A percentile compares a stretch with the other conserved stretches of the same genome.
phyloP scores from a whole-genome alignment of 1,284 basidiomycete species.

The Rhodotorula sp. region DNA sequence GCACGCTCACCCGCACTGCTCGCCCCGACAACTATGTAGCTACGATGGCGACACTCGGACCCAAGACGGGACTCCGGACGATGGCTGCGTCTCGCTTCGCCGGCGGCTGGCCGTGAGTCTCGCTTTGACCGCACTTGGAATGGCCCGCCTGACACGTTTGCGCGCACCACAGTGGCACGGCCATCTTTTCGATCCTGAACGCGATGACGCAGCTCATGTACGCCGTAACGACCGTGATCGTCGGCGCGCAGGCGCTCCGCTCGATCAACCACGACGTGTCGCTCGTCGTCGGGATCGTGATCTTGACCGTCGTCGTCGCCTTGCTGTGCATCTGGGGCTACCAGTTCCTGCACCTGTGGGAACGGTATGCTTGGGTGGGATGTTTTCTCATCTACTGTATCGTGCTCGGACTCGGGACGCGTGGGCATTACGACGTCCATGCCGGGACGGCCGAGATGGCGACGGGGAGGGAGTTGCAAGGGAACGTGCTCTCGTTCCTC shows the following conservation, averaged over 20 bases:
- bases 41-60: conserved; percentile 63
- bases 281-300: conserved; percentile 52
- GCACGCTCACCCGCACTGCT: neutral
- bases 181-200: conserved; percentile 61
- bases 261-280: conserved; percentile 50
- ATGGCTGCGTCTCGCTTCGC: conserved; percentile 51
- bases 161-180: conserved; percentile 30
- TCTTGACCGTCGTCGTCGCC: conserved; percentile 50
- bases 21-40: conserved; percentile 44
- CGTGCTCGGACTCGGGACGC: conserved; percentile 57
- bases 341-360: conserved; percentile 55
- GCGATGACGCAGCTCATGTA: conserved; percentile 49
- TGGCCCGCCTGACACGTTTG: neutral
- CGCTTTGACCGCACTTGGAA: no score
- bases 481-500: conserved; percentile 58
- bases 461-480: conserved; percentile 52
- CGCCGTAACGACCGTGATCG: conserved; percentile 43
- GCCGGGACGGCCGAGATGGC: conserved; percentile 56
- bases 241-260: conserved; percentile 52
- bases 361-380: conserved; percentile 63
- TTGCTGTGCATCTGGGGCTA: conserved; percentile 53
- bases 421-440: conserved; percentile 56
- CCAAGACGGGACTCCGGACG: conserved; percentile 61
- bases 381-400: conserved; percentile 57
- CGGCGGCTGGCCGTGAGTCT: conserved; percentile 13